Conservation (phyloP, 495 filamentous ascomycete species). For the Tuber magnatum region DNA sequence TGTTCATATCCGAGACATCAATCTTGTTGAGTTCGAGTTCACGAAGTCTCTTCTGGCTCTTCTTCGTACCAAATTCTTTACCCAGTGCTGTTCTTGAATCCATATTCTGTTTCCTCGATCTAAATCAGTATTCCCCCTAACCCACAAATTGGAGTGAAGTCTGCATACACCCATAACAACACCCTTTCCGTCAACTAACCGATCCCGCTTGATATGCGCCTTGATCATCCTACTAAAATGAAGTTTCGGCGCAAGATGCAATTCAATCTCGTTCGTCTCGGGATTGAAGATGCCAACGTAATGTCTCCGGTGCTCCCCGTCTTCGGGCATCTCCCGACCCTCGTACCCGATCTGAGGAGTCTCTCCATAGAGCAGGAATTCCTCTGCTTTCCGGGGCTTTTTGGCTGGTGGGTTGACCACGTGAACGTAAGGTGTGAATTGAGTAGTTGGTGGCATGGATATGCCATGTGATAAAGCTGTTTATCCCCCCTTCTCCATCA, state of each 20-base stretch:
- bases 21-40: constrained; percentile 36
- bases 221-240: constrained; percentile 57
- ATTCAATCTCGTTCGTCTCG: constrained; percentile 58
- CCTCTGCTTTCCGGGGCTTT: constrained; percentile 45
- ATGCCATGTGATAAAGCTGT: constrained; percentile 36
- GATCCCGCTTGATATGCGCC: constrained; percentile 48
- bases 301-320: constrained; percentile 63
- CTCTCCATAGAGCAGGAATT: constrained; percentile 70
- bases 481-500: constrained; percentile 8
- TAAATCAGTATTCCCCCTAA: constrained; percentile 42
- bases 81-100: constrained; percentile 54
- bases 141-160: not conserved
- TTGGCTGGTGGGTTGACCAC: constrained; percentile 13
- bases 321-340: constrained; percentile 63
- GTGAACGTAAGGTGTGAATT: constrained; percentile 28
- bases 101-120: constrained; percentile 16
- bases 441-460: constrained; percentile 23
- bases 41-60: constrained; percentile 68
- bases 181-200: constrained; percentile 43
- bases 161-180: constrained; percentile 18
- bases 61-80: constrained; percentile 87
- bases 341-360: constrained; percentile 73
- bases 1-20: constrained; percentile 33
- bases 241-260: constrained; percentile 64
- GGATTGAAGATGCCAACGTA: constrained; percentile 85